A percentile compares a stretch with the other conserved stretches of the same genome.
phyloP scores from a whole-genome alignment of 2,329 filamentous ascomycete genomes.

The Thielaviopsis punctulata region DNA sequence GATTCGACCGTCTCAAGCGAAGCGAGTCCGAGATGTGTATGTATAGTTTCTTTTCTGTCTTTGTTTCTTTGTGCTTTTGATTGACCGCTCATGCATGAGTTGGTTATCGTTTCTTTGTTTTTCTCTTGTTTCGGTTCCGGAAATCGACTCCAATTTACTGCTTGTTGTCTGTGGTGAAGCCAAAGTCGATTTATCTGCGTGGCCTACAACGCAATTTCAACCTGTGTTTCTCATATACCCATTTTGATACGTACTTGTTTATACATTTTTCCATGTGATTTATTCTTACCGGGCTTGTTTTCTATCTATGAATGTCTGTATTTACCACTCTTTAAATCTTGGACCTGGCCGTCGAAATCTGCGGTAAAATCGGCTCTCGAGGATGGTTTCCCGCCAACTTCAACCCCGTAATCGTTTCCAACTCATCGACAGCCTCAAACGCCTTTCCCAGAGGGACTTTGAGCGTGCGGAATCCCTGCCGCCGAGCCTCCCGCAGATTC shows the following conservation, averaged over 20 bases:
- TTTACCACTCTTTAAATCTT: constrained; percentile 24
- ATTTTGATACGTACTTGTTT: neutral
- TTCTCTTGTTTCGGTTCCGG: neutral
- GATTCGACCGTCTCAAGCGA: neutral
- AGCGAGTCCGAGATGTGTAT: neutral
- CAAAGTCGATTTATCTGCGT: neutral
- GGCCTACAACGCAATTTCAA: neutral
- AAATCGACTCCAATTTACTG: no score
- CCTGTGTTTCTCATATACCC: neutral
- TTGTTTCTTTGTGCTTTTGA: neutral
- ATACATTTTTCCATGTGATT: neutral
- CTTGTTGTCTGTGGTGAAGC: no score
- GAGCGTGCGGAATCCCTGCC: constrained; percentile 61
- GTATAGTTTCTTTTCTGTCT: neutral
- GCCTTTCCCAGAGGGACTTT: constrained; percentile 68
- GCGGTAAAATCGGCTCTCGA: constrained; percentile 28
- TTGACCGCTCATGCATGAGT: neutral
- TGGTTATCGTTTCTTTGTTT: neutral
- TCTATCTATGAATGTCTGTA: neutral
- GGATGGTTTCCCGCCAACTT: constrained; percentile 38
- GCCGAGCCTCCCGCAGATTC: constrained; percentile 67
- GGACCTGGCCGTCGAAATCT: constrained; percentile 19
- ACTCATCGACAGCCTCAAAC: constrained; percentile 62
- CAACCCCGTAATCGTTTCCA: constrained; percentile 61
- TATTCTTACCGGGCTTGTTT: no score